Conservation (phyloP, 495 filamentous ascomycete species). For the Neurospora sp. region DNA sequence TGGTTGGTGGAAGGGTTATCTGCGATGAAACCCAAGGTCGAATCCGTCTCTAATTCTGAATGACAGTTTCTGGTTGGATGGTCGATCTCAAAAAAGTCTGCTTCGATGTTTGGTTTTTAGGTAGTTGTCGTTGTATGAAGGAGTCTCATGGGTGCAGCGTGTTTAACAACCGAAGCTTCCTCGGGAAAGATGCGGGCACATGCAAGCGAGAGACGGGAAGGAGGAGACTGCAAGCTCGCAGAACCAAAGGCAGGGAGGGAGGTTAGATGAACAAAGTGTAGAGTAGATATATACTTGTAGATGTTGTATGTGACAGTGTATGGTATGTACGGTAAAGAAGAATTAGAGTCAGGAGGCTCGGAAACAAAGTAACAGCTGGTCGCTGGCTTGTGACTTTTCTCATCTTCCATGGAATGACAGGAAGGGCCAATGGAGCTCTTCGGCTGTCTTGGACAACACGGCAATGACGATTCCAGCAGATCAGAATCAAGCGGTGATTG, state of each 20-base stretch:
- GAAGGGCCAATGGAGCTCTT: background rate
- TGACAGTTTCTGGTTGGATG: background rate
- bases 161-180: background rate
- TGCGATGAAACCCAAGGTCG: background rate
- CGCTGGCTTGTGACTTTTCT: background rate
- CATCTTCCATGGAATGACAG: background rate
- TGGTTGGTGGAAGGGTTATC: background rate
- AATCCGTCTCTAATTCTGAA: background rate
- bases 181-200: background rate
- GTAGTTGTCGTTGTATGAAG: background rate
- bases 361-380: background rate
- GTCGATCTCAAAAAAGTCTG: background rate
- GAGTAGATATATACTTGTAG: background rate
- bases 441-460: background rate
- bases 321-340: background rate
- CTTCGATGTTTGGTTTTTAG: background rate
- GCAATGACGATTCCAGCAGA: background rate
- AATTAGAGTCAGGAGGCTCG: background rate
- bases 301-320: background rate
- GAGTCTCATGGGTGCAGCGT: background rate
- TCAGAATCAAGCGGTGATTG: constrained; percentile 7
- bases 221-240: background rate
- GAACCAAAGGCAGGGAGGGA: background rate
- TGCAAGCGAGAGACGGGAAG: background rate
- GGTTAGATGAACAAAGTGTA: background rate